Conservation (phyloP, 495 filamentous ascomycete species). For the Talaromyces stipitatus region DNA sequence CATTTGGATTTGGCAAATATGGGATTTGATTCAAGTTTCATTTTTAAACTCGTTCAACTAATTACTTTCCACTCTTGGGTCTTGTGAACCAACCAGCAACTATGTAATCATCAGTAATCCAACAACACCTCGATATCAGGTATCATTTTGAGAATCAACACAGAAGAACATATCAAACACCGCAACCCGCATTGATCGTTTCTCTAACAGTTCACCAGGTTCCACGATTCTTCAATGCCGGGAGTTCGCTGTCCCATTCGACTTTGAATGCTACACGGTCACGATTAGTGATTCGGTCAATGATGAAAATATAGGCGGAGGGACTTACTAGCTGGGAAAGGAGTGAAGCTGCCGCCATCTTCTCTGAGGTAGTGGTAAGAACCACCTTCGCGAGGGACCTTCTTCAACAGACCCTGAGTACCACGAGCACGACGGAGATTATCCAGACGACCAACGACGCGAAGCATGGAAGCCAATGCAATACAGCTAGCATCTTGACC, state of each 20-base stretch:
- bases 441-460: constrained; percentile 46
- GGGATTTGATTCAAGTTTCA: background rate
- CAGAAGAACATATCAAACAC: background rate
- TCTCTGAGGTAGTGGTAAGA: constrained; percentile 65
- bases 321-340: constrained; percentile 62
- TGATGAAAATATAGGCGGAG: background rate
- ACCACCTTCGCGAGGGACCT: constrained; percentile 50
- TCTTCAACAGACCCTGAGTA: constrained; percentile 65
- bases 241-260: background rate
- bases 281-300: background rate
- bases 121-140: too few species aligned
- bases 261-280: background rate
- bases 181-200: background rate
- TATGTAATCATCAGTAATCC: too few species aligned
- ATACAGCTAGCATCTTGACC: constrained; percentile 53
- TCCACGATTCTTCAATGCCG: background rate
- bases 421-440: constrained; percentile 63
- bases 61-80: background rate
- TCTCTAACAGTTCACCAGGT: background rate
- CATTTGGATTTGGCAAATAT: too few species aligned
- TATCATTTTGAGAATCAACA: too few species aligned
- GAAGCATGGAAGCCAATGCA: constrained; percentile 59
- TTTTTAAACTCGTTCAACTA: background rate
- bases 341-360: constrained; percentile 62
- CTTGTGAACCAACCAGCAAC: background rate